Conservation (phyloP, 2,329 filamentous ascomycete species). For the Emericellopsis atlantica region DNA sequence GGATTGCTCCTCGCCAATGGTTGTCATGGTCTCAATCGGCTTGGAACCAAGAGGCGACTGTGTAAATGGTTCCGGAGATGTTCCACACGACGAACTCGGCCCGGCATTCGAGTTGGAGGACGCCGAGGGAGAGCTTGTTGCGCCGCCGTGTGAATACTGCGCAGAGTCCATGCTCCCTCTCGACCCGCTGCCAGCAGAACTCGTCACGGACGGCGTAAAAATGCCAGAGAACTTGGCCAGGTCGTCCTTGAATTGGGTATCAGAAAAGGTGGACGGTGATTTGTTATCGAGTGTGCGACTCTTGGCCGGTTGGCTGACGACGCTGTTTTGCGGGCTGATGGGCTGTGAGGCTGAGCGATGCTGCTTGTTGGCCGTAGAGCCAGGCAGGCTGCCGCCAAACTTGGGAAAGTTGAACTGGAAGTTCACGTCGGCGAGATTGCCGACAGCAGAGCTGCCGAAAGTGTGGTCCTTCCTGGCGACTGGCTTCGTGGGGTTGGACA, state of each 20-base stretch:
- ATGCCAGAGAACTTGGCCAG: slow-evolving; percentile 42
- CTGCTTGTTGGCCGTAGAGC: slow-evolving; percentile 20
- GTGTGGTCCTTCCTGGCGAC: slow-evolving; percentile 24
- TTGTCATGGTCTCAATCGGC: slow-evolving; percentile 47
- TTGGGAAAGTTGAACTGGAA: slow-evolving; percentile 96
- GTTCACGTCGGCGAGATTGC: slow-evolving; percentile 58
- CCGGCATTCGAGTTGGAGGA: slow-evolving; percentile 49
- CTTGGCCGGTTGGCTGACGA: slow-evolving; percentile 8
- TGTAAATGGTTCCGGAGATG: slow-evolving; percentile 63
- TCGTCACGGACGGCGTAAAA: slow-evolving; percentile 44
- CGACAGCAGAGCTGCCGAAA: slow-evolving; percentile 35
- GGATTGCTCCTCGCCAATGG: slow-evolving; percentile 54
- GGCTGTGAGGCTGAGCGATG: slow-evolving; percentile 16
- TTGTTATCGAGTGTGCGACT: slow-evolving; percentile 8
- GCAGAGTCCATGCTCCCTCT: slow-evolving; percentile 37
- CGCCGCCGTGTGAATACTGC: slow-evolving; percentile 31
- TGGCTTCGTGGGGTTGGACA: slow-evolving; percentile 17
- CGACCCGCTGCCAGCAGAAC: slow-evolving; percentile 30
- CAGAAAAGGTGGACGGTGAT: slow-evolving; percentile 7
- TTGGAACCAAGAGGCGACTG: slow-evolving; percentile 59
- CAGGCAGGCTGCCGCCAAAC: slow-evolving; percentile 60
- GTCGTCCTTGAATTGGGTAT: slow-evolving; percentile 28
- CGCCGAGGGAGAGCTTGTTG: slow-evolving; percentile 51
- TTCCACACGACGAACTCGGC: slow-evolving; percentile 57
- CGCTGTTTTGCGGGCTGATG: slow-evolving; percentile 14